Conservation (phyloP, 2,329 filamentous ascomycete species). For the Botryosphaeria dothidea region DNA sequence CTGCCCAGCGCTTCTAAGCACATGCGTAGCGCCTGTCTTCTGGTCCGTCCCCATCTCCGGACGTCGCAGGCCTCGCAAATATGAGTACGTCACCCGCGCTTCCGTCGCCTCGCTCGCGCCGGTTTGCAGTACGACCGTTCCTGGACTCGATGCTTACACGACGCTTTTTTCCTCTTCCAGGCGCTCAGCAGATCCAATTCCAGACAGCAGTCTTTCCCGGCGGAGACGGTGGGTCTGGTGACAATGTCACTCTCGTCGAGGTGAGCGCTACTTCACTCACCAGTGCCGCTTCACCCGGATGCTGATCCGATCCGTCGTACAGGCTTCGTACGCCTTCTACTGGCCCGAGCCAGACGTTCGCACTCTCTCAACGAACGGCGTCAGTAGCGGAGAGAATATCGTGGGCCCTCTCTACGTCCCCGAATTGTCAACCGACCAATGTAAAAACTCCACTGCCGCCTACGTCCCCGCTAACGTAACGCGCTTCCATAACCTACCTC, state of each 20-base stretch:
- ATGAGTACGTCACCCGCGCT: slow-evolving; percentile 41
- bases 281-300: neutral
- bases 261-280: neutral
- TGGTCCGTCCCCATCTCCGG: slow-evolving; percentile 21
- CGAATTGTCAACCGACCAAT: slow-evolving; percentile 63
- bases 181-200: slow-evolving; percentile 18
- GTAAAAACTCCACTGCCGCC: slow-evolving; percentile 62
- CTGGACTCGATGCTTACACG: neutral
- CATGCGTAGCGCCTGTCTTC: neutral
- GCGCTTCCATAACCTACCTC: slow-evolving; percentile 65
- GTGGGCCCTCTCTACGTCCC: slow-evolving; percentile 86
- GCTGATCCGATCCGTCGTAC: neutral
- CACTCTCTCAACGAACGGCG: slow-evolving; percentile 71
- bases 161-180: neutral
- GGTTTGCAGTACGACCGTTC: neutral
- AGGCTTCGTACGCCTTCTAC: slow-evolving; percentile 32
- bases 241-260: slow-evolving; percentile 18
- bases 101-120: neutral
- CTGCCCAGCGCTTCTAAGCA: neutral
- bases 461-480: slow-evolving; percentile 77
- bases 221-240: neutral
- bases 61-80: slow-evolving; percentile 23
- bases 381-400: slow-evolving; percentile 62
- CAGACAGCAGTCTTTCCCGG: slow-evolving; percentile 19
- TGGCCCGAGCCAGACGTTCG: slow-evolving; percentile 61